These are phyloP conservation scores for Cryptococcus wingfieldii DNA, from an alignment of 1,284 basidiomycete species.

Conservation along the genomic window DNA sequence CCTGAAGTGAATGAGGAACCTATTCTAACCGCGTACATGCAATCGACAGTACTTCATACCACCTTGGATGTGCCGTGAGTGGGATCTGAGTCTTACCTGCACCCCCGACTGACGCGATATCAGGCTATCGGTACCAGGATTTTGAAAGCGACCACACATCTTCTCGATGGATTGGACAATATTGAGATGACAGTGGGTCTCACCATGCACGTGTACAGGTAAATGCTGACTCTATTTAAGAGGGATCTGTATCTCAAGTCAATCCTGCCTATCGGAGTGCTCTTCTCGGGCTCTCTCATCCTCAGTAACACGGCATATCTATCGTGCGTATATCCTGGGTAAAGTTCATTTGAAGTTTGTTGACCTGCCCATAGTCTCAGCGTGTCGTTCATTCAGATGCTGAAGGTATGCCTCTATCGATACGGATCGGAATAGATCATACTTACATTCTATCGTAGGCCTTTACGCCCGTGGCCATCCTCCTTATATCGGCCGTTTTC, in stretches of 20 bases:
- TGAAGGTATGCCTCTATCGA: slow-evolving; percentile 61
- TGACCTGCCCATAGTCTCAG: slow-evolving; percentile 58
- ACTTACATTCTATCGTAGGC: slow-evolving; percentile 55
- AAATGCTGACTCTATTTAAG: slow-evolving; percentile 15
- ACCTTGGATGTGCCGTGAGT: slow-evolving; percentile 44
- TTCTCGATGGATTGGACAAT: slow-evolving; percentile 80
- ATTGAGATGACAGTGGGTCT: slow-evolving; percentile 64
- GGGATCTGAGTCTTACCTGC: neutral
- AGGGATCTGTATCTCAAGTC: slow-evolving; percentile 75
- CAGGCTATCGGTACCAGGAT: slow-evolving; percentile 85
- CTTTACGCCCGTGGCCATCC: slow-evolving; percentile 88
- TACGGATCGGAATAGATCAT: neutral
- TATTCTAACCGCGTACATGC: neutral
- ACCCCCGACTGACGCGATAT: neutral
- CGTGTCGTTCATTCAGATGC: slow-evolving; percentile 97
- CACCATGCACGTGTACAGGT: neutral
- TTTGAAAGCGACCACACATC: slow-evolving; percentile 74
- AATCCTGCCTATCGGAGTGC: slow-evolving; percentile 85
- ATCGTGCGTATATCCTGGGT: slow-evolving; percentile 21
- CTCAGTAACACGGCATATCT: slow-evolving; percentile 93
- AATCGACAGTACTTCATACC: slow-evolving; percentile 62
- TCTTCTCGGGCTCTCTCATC: slow-evolving; percentile 90
- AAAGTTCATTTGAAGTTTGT: neutral
- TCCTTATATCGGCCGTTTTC: slow-evolving; percentile 85
- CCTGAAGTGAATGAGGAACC: slow-evolving; percentile 25